A percentile compares a stretch with the other conserved stretches of the same genome.
Conservation (phyloP, 2,329 filamentous ascomycete species). For the Paraphaeosphaeria minitans region DNA sequence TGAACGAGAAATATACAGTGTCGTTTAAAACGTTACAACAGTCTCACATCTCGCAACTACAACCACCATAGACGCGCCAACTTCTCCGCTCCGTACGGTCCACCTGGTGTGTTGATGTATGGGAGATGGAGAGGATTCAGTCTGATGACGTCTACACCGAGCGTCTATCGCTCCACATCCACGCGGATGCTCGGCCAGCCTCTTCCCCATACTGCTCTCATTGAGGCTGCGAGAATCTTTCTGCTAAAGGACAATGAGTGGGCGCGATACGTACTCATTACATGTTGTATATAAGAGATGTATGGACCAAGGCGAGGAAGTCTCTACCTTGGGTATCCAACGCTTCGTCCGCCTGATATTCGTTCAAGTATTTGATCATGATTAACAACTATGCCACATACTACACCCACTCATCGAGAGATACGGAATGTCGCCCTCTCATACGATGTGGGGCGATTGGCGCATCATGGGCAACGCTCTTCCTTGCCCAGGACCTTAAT, state of each 20-base stretch:
- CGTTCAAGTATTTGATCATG: not conserved
- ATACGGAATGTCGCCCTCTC: constrained; percentile 34
- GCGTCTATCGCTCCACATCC: constrained; percentile 41
- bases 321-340: not conserved
- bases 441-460: constrained; percentile 50
- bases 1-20: too few relatives aligned
- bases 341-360: not conserved
- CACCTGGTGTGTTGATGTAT: constrained; percentile 33
- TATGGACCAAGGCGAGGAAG: not conserved
- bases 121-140: constrained; percentile 46
- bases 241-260: not conserved
- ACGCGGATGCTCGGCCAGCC: constrained; percentile 51
- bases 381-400: not conserved
- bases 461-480: constrained; percentile 51
- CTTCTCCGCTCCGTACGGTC: constrained; percentile 21
- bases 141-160: constrained; percentile 52
- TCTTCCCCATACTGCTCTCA: constrained; percentile 52
- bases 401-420: not conserved
- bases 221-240: constrained; percentile 16
- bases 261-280: not conserved
- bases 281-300: not conserved
- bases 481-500: constrained; percentile 45
- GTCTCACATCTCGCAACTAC: not conserved
- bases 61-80: constrained; percentile 12
- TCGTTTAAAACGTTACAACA: not conserved